Base-by-base conservation (phyloP, 495 filamentous ascomycete genomes). In the Sordaria brevicollis region DNA sequence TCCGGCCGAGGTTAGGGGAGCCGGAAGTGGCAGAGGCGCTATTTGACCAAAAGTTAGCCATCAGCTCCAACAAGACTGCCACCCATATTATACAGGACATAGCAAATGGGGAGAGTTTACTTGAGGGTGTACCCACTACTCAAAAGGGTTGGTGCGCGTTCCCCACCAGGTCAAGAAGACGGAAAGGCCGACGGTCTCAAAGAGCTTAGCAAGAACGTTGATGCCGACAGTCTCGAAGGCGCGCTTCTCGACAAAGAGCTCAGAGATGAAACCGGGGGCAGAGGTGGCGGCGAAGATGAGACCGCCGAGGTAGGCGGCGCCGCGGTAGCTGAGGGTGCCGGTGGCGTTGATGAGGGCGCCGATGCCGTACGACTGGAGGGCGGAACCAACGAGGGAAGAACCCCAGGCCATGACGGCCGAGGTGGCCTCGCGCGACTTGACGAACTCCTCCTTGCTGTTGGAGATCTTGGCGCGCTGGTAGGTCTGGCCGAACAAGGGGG, bases 131-230 rank as follows among this genome's bases (percentile, higher is more conserved):
- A 71, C 74, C 72, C 67, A 78, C 80, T 84, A 85, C 37, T 91
- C 88, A 78, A 92, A 92, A 41, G 93, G 91, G 83, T 92, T 91
- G 79, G 93, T 96, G 74, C 90, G 89, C 67, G 94, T 97, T 73
- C 95, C 95, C 95, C 95, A 99, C 90, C 91, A 99, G 74, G 92
- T 97, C 71, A 99, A 83, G 87, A 97, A 93, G 78, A 97, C 74
- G 69, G 90, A 92, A 49, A 98, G 85, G 38, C 95, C 95, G 68
- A 98, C 89, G 4, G 95, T 97, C 85, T 99, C 95, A 71, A 97
- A 88, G 74, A 95, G 81, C 76, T 93, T 92, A 71, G 91, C 89
- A 10, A 95, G 80, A 65, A 89, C 88, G 75, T 90, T 91, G 68
- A 97, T 89, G 66, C 93, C 94, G 71, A 98, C 88, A 65, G 91